These are phyloP conservation scores for Phialophora macrospora DNA, from an alignment of 2,329 filamentous ascomycete species.

Conservation along the genomic window DNA sequence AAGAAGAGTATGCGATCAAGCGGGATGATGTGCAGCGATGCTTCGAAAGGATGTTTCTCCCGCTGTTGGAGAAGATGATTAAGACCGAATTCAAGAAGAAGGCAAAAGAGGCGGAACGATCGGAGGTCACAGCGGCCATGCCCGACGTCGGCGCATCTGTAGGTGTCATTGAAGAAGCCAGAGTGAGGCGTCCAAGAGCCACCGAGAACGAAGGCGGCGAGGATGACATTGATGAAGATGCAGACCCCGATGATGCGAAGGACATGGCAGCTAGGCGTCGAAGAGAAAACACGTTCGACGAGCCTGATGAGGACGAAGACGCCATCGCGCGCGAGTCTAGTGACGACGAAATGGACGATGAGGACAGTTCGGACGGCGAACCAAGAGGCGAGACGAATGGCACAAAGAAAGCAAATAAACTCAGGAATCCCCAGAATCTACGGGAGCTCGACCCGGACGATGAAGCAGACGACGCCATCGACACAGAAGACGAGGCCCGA, in stretches of 20 bases:
- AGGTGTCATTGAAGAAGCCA: slow-evolving; percentile 60
- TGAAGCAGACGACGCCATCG: slow-evolving; percentile 42
- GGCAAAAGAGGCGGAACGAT: slow-evolving; percentile 61
- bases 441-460: slow-evolving; percentile 38
- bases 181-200: slow-evolving; percentile 51
- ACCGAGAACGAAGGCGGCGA: slow-evolving; percentile 54
- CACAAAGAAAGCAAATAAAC: slow-evolving; percentile 21
- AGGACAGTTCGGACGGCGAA: slow-evolving; percentile 6
- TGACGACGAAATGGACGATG: slow-evolving; percentile 43
- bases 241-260: slow-evolving; percentile 74
- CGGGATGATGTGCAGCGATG: slow-evolving; percentile 76
- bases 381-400: slow-evolving; percentile 20
- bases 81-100: slow-evolving; percentile 81
- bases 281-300: slow-evolving; percentile 78
- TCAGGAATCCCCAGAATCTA: slow-evolving; percentile 29
- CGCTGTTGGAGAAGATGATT: slow-evolving; percentile 70
- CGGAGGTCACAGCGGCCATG: slow-evolving; percentile 68
- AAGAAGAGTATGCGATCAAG: slow-evolving; percentile 80
- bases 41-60: slow-evolving; percentile 80
- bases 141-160: slow-evolving; percentile 74
- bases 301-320: slow-evolving; percentile 90
- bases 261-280: slow-evolving; percentile 62
- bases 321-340: slow-evolving; percentile 60
- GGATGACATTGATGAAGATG: slow-evolving; percentile 72
- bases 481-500: slow-evolving; percentile 56